These are phyloP conservation scores for Volvariella volvacea DNA, from an alignment of 1,284 basidiomycete genomes.

Conservation along the genomic window DNA sequence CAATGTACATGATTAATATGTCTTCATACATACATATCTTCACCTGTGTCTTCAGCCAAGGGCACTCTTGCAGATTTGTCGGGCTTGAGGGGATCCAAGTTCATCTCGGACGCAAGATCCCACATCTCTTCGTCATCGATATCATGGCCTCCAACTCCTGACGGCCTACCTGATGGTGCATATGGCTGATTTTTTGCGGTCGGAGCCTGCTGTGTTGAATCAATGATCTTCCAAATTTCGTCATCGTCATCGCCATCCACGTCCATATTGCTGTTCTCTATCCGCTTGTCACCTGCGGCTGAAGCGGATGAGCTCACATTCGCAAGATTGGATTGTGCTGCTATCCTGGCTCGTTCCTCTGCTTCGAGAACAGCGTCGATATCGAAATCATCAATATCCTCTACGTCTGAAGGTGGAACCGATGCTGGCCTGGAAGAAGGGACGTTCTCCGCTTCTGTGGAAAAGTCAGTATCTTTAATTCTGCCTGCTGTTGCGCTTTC, in stretches of 20 bases:
- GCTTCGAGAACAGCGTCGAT: constrained; percentile 43
- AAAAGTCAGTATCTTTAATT: constrained; percentile 5
- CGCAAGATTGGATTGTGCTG: constrained; percentile 9
- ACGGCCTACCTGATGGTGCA: constrained; percentile 6
- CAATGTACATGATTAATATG: too few relatives aligned
- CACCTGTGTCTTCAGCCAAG: constrained; percentile 28
- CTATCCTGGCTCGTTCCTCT: constrained; percentile 31
- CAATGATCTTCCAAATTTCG: constrained; percentile 50
- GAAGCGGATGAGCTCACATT: neutral
- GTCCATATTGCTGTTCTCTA: constrained; percentile 8
- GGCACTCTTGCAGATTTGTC: too few relatives aligned
- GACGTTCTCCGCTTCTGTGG: constrained; percentile 19
- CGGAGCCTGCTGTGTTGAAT: constrained; percentile 15
- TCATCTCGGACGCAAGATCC: constrained; percentile 58
- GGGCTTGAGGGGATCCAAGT: too few relatives aligned
- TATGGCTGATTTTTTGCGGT: constrained; percentile 9
- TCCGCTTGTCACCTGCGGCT: too few relatives aligned
- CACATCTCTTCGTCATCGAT: constrained; percentile 60
- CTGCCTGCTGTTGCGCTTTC: constrained; percentile 17
- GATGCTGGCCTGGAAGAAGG: constrained; percentile 38
- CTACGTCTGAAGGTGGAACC: constrained; percentile 38
- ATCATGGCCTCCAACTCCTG: constrained; percentile 2
- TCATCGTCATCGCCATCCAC: constrained; percentile 51
- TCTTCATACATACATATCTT: constrained; percentile 42
- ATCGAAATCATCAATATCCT: constrained; percentile 29